phyloP scores from a whole-genome alignment of 768 basidiomycete genomes.

The Filobasidium floriforme region DNA sequence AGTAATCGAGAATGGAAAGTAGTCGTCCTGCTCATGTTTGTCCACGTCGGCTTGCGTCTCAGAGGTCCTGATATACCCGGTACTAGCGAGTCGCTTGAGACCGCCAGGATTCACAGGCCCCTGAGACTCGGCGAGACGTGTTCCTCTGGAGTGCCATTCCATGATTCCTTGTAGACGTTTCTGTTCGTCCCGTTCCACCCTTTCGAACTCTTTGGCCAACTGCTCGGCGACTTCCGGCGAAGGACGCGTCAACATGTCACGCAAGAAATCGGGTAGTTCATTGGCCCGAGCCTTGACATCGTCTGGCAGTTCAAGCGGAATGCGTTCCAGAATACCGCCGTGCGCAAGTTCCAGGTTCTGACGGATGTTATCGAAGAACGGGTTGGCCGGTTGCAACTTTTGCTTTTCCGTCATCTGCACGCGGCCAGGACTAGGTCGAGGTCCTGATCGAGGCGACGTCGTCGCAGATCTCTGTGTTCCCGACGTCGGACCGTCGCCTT shows the following conservation, averaged over 20 bases:
- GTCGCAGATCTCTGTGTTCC: neutral
- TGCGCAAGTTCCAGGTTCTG: constrained; percentile 61
- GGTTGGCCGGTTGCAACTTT: constrained; percentile 57
- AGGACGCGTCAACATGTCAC: constrained; percentile 56
- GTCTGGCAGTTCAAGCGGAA: constrained; percentile 59
- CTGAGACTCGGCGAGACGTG: constrained; percentile 3
- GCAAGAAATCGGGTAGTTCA: constrained; percentile 72
- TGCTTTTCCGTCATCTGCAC: constrained; percentile 30
- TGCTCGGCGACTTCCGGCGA: constrained; percentile 62
- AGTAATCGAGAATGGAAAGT: constrained; percentile 85
- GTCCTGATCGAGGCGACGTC: neutral
- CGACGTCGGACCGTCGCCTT: constrained; percentile 5
- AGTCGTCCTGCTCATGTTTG: constrained; percentile 27
- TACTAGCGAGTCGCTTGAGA: constrained; percentile 3
- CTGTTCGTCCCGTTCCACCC: constrained; percentile 85
- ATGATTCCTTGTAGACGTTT: constrained; percentile 78
- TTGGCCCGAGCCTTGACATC: constrained; percentile 52
- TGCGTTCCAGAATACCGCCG: constrained; percentile 61
- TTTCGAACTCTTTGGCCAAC: constrained; percentile 87
- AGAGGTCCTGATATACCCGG: neutral
- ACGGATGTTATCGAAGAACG: constrained; percentile 85
- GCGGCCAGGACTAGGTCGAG: constrained; percentile 18
- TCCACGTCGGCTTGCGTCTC: constrained; percentile 9
- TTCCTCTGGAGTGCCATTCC: constrained; percentile 70
- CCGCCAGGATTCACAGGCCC: neutral